Evolutionary conservation across 768 basidiomycete genomes (phyloP).

Genomic region (Suillus placidus): DNA sequence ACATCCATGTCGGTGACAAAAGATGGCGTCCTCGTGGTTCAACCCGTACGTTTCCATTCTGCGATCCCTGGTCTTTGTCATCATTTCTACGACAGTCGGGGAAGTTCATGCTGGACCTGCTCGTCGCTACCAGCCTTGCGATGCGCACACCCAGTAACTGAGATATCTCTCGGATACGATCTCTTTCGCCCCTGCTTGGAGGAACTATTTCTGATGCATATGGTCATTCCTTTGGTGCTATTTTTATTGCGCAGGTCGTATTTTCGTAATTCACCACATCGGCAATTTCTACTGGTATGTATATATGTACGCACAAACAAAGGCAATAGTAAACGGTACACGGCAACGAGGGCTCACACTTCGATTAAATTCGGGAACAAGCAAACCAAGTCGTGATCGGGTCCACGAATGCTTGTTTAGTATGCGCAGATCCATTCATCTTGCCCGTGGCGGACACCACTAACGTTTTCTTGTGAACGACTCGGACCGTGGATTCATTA

Average conservation of each 20-base stretch:
- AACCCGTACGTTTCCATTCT: constrained; percentile 25
- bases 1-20: constrained; percentile 28
- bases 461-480: neutral
- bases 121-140: constrained; percentile 32
- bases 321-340: neutral
- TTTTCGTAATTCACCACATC: neutral
- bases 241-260: neutral
- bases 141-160: constrained; percentile 26
- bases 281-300: neutral
- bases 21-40: constrained; percentile 29
- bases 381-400: neutral
- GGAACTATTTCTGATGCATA: neutral
- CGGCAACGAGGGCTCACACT: neutral
- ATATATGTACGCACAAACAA: neutral
- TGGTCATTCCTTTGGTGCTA: neutral
- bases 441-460: neutral
- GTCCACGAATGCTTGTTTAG: neutral
- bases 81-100: constrained; percentile 19
- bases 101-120: constrained; percentile 29
- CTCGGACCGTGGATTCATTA: neutral
- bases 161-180: neutral
- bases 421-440: neutral
- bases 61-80: neutral
- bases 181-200: neutral
- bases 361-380: neutral